Conservation (phyloP, 116 monocot species). For the Phalaenopsis hybrid region DNA sequence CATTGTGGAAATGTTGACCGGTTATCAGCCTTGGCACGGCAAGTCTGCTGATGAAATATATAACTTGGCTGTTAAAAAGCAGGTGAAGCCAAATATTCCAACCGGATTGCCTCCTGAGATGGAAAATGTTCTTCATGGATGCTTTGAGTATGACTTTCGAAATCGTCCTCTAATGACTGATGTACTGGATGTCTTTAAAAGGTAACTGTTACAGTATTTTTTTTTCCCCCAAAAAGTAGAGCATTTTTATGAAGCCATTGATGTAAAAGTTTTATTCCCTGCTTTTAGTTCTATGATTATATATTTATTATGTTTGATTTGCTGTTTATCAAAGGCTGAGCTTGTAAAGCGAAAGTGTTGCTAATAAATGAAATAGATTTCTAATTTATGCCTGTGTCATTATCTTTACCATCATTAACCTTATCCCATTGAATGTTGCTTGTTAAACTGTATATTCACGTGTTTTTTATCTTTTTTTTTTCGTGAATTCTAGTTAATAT, state of each 20-base stretch:
- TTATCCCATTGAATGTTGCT: too few species aligned
- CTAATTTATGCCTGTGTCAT: too few species aligned
- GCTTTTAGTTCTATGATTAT: not conserved
- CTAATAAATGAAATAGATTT: not conserved
- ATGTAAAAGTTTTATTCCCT: too few species aligned
- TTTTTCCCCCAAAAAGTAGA: not conserved
- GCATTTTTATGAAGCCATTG: not conserved
- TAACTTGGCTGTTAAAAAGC: conserved; percentile 50
- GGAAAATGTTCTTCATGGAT: conserved; percentile 64
- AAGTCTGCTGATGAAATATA: conserved; percentile 59
- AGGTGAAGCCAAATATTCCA: conserved; percentile 72
- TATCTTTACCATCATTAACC: too few species aligned
- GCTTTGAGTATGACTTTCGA: conserved; percentile 79
- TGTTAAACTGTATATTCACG: too few species aligned
- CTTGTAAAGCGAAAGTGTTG: not conserved
- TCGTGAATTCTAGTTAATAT: too few species aligned
- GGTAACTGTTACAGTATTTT: conserved; percentile 28
- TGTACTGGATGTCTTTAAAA: conserved; percentile 59
- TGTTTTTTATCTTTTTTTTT: too few species aligned
- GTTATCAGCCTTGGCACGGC: conserved; percentile 66
- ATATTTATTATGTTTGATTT: not conserved
- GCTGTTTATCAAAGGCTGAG: not conserved
- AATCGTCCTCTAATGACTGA: conserved; percentile 71
- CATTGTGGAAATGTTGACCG: conserved; percentile 87
- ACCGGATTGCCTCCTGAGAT: conserved; percentile 53